Percentiles rank a stretch among this genome's conserved stretches.
These are phyloP conservation scores for Gnomoniopsis sp. DNA, from an alignment of 2,329 filamentous ascomycete species.

Conservation along the genomic window DNA sequence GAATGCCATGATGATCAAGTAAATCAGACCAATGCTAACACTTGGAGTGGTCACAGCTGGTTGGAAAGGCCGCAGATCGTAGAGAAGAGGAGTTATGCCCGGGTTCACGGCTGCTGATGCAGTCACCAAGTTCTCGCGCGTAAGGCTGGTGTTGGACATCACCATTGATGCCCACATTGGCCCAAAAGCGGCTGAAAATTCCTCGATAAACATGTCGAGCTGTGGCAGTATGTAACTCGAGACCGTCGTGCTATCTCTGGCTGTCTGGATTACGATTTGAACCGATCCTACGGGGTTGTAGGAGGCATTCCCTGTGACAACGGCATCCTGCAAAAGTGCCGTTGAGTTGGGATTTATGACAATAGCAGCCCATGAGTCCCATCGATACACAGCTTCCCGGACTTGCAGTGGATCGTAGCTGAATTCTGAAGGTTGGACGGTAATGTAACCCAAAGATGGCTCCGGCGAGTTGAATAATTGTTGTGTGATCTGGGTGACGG, in stretches of 20 bases:
- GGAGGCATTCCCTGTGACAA: conserved; percentile 50
- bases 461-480: conserved; percentile 35
- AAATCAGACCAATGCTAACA: conserved; percentile 61
- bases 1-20: conserved; percentile 65
- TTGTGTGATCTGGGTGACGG: conserved; percentile 43
- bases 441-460: conserved; percentile 46
- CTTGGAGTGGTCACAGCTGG: conserved; percentile 53
- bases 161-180: conserved; percentile 38
- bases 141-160: conserved; percentile 35
- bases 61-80: conserved; percentile 58
- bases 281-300: conserved; percentile 59
- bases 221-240: conserved; percentile 51
- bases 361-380: conserved; percentile 57
- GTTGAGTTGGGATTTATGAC: conserved; percentile 63
- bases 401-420: conserved; percentile 53
- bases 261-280: conserved; percentile 52
- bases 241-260: conserved; percentile 54
- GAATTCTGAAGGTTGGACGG: conserved; percentile 48
- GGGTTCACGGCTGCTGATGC: conserved; percentile 30
- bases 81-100: conserved; percentile 25
- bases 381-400: conserved; percentile 56
- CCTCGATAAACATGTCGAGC: conserved; percentile 42
- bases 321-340: conserved; percentile 50
- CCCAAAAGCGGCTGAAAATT: conserved; percentile 47
- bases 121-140: conserved; percentile 25